Evolutionary conservation across 1,139 yeast species (phyloP), one percentile per base, ranked within the genome.

Genomic region (Debaryomyces nepalensis): DNA sequence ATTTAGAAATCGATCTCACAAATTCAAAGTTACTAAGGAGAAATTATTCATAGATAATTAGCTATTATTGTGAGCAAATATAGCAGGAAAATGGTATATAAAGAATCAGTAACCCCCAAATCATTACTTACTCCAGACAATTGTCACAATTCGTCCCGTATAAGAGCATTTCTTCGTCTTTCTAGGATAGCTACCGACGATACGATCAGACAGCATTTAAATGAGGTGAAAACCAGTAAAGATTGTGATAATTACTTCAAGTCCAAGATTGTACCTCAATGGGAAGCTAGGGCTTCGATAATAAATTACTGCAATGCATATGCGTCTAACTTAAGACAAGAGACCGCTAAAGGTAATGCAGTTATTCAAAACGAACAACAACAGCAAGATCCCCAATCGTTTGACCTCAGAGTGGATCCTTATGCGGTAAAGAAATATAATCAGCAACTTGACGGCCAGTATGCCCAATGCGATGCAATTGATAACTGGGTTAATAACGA

Each of bases 151-250:
- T 63, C 72, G 3, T 44, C 66, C 2, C 50, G 75, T 29, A 59
- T 71, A 44, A 54, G 73, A 37, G 69, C 66, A 14, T 73, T 73
- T 51, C 59, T 73, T n/a, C 56, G 66, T 7, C 59, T 63, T 10
- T 70, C 76, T 4, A 50, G 78, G 39, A 44, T 63, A 15, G 64
- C 70, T 14, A 61, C 73, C 10, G 78, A 73, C 49, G 78, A 73
- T 48, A 54, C 68, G 11, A 61, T 73, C 18, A 54, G 61, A 19
- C 70, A 69, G 32, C 76, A 70, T 49, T 50, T 73, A 42, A 70
- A 70, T 49, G 72, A 63, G 42, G 42, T 54, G 12, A 43, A 55
- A 10, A 37, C 50, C 2, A 41, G 33, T 2, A 37, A 44, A 4
- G 53, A 58, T 4, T 72, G 77, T 51, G 63, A 59, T 33, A 39